Evolutionary conservation across 352 stramenopile genomes (phyloP), one percentile per base, ranked within the genome.

Genomic region (Globisporangium nodosum): DNA sequence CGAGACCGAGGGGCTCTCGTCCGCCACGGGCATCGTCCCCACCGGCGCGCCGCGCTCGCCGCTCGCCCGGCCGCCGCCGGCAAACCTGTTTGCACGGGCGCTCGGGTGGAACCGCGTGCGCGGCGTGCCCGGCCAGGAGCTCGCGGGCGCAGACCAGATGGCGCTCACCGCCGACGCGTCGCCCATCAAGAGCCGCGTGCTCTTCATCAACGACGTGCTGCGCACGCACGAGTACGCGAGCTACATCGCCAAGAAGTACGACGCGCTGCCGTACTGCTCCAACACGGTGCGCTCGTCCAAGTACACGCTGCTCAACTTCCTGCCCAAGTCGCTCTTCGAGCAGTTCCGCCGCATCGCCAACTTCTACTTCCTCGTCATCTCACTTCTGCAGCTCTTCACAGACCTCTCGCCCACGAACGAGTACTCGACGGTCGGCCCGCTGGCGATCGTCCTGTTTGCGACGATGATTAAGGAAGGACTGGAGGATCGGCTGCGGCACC

Each of bases 281-380:
- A 92, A 92, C 55, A 59, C 60, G 5, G 84, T 97, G 31, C 65
- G 74, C 24, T 97, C 92, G 31, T 93, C 85, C 74, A 98, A 97
- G 75, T 99, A 99, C 73, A 97, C 94, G 13, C 12, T 96, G 3
- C 54, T 97, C 31, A 98, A 89, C 39, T 99, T 99, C 64, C 61
- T 99, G 35, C 95, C 96, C 47, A 88, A 98, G 80, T 96, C 92
- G 47, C 85, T 98, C 50, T 88, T 96, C 37, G 92, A 98, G 64
- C 96, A 99, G 74, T 98, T 99, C 73, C 87, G 94, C 35, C 83
- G 92, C 39, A 87, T 98, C 61, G 95, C 92, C 8, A 99, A 99
- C 63, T 88, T 98, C 58, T 98, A 98, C 74, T 99, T 99, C 60
- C 73, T 98, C 24, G 77, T 97, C 64, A 97, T 99, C 49, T 97